Evolutionary conservation across 2,329 filamentous ascomycete species (phyloP).

Genomic region (Nakataea oryzae): DNA sequence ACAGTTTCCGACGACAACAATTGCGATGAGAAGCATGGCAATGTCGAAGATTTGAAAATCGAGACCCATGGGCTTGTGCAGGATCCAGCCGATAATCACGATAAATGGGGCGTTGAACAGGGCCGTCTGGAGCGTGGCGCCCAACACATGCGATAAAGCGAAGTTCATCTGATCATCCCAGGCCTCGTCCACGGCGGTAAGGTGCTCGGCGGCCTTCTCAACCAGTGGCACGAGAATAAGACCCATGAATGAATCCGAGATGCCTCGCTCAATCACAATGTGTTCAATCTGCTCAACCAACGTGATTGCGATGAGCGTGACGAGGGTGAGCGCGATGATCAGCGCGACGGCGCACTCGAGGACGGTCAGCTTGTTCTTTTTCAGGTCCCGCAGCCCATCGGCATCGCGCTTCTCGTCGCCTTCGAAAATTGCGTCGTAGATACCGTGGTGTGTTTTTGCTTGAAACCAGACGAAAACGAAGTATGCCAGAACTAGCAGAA

Average conservation of each 20-base stretch:
- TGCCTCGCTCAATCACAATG: slow-evolving; percentile 32
- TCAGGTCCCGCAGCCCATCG: slow-evolving; percentile 49
- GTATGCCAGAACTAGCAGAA: slow-evolving; percentile 63
- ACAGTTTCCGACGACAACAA: slow-evolving; percentile 74
- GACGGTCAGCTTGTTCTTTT: slow-evolving; percentile 61
- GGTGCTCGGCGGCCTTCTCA: slow-evolving; percentile 78
- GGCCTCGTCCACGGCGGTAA: slow-evolving; percentile 77
- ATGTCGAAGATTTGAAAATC: slow-evolving; percentile 86
- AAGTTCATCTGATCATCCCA: slow-evolving; percentile 80
- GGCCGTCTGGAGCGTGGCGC: slow-evolving; percentile 80
- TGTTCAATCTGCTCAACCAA: slow-evolving; percentile 62
- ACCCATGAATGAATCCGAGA: slow-evolving; percentile 48
- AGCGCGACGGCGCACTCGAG: slow-evolving; percentile 62
- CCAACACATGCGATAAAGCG: slow-evolving; percentile 75
- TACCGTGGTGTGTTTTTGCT: slow-evolving; percentile 63
- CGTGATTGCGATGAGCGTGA: slow-evolving; percentile 63
- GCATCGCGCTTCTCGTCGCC: slow-evolving; percentile 57
- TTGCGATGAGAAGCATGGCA: slow-evolving; percentile 68
- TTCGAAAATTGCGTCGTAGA: slow-evolving; percentile 66
- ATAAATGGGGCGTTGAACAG: slow-evolving; percentile 79
- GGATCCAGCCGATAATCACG: slow-evolving; percentile 74
- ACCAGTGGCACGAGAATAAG: slow-evolving; percentile 73
- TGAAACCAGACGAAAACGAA: slow-evolving; percentile 61
- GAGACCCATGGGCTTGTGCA: slow-evolving; percentile 60
- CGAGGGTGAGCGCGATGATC: slow-evolving; percentile 51